phyloP scores from a whole-genome alignment of 257 asterid species.

The Verbascum thapsus region DNA sequence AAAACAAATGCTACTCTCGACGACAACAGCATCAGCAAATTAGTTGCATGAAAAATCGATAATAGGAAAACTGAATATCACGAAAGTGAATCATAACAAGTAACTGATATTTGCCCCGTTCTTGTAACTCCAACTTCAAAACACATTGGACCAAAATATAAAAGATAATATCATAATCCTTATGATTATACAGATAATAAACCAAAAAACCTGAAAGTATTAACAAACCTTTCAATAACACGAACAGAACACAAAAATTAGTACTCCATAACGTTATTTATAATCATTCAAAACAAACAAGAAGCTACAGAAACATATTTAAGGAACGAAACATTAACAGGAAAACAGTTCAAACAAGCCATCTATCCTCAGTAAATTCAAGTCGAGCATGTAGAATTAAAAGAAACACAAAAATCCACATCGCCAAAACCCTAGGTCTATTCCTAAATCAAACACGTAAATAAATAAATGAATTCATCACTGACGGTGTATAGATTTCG shows the following conservation, averaged over 20 bases:
- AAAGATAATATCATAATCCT: no score
- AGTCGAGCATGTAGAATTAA: neutral
- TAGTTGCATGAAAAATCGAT: no score
- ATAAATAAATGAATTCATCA: constrained; percentile 8
- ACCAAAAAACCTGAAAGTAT: no score
- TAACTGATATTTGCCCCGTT: no score
- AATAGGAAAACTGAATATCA: no score
- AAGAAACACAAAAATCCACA: neutral
- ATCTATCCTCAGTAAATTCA: neutral
- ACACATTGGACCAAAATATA: no score
- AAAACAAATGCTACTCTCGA: no score
- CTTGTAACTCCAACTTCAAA: no score
- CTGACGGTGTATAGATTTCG: neutral
- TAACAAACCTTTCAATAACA: neutral
- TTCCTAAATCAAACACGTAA: constrained; percentile 4
- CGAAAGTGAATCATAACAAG: no score
- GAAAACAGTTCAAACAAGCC: neutral
- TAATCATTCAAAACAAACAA: neutral
- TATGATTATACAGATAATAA: no score
- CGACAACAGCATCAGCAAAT: no score
- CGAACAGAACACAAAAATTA: neutral
- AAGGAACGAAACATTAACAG: neutral
- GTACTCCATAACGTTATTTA: neutral
- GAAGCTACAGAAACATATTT: neutral
- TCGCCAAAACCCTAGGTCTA: neutral